Conservation (phyloP, 768 basidiomycete genomes). For the Phaffia tasmanica region DNA sequence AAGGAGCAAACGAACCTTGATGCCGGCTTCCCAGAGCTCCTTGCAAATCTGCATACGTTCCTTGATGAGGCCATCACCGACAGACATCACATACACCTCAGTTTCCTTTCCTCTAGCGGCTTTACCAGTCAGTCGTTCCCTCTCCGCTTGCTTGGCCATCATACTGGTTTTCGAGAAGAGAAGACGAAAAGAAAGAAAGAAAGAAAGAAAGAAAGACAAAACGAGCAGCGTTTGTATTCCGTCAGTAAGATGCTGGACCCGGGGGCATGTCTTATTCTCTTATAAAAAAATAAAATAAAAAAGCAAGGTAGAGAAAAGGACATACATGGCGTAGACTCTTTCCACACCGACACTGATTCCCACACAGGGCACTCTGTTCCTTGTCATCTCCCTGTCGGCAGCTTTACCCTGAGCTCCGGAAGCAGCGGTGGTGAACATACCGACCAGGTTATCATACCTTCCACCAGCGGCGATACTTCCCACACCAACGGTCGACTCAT, state of each 20-base stretch:
- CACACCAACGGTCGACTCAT: slow-evolving; percentile 86
- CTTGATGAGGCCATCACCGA: slow-evolving; percentile 75
- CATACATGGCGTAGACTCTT: slow-evolving; percentile 66
- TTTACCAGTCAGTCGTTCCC: slow-evolving; percentile 44
- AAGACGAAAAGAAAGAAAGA: too few species aligned
- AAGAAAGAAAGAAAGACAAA: not conserved
- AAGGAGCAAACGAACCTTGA: slow-evolving; percentile 52
- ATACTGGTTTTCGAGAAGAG: slow-evolving; percentile 35
- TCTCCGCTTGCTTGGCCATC: slow-evolving; percentile 67
- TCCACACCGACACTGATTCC: slow-evolving; percentile 90
- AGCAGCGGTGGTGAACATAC: slow-evolving; percentile 64
- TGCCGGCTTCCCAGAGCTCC: slow-evolving; percentile 70
- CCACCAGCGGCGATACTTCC: slow-evolving; percentile 99
- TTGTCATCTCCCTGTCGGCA: slow-evolving; percentile 38
- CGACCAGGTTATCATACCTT: slow-evolving; percentile 88
- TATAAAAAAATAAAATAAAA: too few species aligned
- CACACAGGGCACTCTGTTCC: slow-evolving; percentile 60
- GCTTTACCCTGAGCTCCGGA: slow-evolving; percentile 51
- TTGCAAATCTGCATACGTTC: slow-evolving; percentile 72
- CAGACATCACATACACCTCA: slow-evolving; percentile 84
- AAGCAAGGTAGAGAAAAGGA: not conserved
- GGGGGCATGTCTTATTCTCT: not conserved
- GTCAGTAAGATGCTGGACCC: too few species aligned
- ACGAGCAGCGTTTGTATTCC: not conserved
- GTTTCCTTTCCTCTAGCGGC: slow-evolving; percentile 71